These are phyloP conservation scores for Hyaloscypha bicolor DNA, from an alignment of 495 filamentous ascomycete species.

Conservation along the genomic window DNA sequence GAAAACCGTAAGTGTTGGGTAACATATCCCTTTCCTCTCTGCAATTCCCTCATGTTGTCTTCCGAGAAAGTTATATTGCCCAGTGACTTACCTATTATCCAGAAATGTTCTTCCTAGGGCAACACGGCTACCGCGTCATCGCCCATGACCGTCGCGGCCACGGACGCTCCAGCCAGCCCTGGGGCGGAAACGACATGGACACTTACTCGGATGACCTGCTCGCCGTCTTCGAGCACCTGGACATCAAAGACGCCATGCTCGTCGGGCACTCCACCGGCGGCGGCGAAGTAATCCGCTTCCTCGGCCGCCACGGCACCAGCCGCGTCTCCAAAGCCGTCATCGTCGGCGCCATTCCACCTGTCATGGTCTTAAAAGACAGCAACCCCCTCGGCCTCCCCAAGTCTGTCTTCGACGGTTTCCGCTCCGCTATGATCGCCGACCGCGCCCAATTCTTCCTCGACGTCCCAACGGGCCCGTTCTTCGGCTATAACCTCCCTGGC, in stretches of 20 bases:
- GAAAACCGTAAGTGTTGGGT: slow-evolving; percentile 31
- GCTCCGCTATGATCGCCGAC: slow-evolving; percentile 39
- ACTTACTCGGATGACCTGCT: slow-evolving; percentile 42
- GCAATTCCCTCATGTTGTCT: too few species aligned
- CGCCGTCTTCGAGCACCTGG: slow-evolving; percentile 39
- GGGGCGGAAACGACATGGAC: slow-evolving; percentile 44
- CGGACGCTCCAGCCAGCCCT: slow-evolving; percentile 45
- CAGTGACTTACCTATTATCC: too few species aligned
- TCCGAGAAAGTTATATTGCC: too few species aligned
- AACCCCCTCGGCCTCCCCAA: slow-evolving; percentile 40
- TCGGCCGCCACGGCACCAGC: slow-evolving; percentile 39
- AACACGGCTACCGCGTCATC: slow-evolving; percentile 43
- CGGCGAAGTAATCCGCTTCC: slow-evolving; percentile 42
- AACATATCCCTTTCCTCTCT: too few species aligned
- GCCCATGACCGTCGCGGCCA: slow-evolving; percentile 49
- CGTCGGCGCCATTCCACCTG: slow-evolving; percentile 41
- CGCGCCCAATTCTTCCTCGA: slow-evolving; percentile 45
- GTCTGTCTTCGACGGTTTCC: slow-evolving; percentile 42
- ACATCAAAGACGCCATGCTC: slow-evolving; percentile 39
- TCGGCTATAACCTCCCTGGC: slow-evolving; percentile 43
- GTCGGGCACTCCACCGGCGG: slow-evolving; percentile 48
- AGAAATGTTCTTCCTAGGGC: slow-evolving; percentile 43
- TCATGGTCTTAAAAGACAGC: slow-evolving; percentile 37
- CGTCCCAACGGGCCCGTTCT: slow-evolving; percentile 46
- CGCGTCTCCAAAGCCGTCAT: slow-evolving; percentile 44